phyloP scores from a whole-genome alignment of 2,329 filamentous ascomycete genomes.

The Dendrostoma leiphaemia region DNA sequence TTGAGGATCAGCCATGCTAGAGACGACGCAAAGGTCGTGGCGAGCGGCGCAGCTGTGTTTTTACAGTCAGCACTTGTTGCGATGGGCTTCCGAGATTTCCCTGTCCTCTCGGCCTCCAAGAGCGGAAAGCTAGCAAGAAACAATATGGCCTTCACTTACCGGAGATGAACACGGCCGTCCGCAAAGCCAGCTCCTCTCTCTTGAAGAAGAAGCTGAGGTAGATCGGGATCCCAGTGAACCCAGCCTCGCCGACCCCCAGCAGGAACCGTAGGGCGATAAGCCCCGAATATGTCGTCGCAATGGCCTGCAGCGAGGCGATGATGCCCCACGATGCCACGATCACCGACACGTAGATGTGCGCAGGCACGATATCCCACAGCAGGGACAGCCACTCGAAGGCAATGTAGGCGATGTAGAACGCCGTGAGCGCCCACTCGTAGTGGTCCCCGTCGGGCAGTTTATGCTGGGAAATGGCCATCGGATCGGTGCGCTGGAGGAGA shows the following conservation, averaged over 20 bases:
- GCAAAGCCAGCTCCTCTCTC: conserved; percentile 72
- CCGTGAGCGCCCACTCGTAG: conserved; percentile 60
- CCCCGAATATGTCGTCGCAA: conserved; percentile 61
- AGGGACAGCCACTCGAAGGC: conserved; percentile 64
- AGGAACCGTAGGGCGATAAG: conserved; percentile 55
- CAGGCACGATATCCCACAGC: conserved; percentile 58
- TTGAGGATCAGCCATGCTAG: conserved; percentile 78
- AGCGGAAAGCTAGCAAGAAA: neutral
- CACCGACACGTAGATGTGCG: conserved; percentile 56
- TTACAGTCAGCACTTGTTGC: neutral
- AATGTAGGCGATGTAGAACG: conserved; percentile 64
- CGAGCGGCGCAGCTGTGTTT: conserved; percentile 68
- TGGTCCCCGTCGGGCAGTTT: conserved; percentile 46
- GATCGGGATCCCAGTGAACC: conserved; percentile 62
- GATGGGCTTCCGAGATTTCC: neutral
- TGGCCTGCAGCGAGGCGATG: conserved; percentile 69
- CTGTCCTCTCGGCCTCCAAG: neutral
- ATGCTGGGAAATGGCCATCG: neutral
- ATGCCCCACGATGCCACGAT: conserved; percentile 79
- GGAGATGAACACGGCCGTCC: conserved; percentile 84
- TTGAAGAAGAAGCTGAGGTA: conserved; percentile 66
- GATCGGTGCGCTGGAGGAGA: conserved; percentile 32
- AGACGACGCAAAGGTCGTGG: conserved; percentile 77
- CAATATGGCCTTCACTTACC: conserved; percentile 42
- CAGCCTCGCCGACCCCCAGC: conserved; percentile 63